These are phyloP conservation scores for Trichoderma koningii DNA, from an alignment of 2,329 filamentous ascomycete genomes.

Conservation along the genomic window DNA sequence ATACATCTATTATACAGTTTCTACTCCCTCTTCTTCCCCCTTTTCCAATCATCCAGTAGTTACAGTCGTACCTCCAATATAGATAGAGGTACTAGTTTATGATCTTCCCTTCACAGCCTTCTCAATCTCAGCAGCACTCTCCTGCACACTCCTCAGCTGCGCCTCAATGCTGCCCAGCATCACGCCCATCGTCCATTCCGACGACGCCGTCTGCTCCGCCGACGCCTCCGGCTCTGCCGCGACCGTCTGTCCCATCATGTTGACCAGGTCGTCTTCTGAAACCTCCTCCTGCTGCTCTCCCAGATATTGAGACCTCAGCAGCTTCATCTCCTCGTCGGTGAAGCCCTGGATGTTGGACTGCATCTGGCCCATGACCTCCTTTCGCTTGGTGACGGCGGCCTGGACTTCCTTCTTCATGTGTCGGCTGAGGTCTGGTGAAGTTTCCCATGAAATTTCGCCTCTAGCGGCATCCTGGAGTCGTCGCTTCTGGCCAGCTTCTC, in stretches of 20 bases:
- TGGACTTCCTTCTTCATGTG: constrained; percentile 43
- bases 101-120: constrained; percentile 27
- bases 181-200: neutral
- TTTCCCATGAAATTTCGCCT: constrained; percentile 66
- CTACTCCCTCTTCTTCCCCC: constrained; percentile 30
- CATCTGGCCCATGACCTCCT: constrained; percentile 43
- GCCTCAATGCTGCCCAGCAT: constrained; percentile 30
- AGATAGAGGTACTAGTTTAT: constrained; percentile 1
- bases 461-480: constrained; percentile 63
- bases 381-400: constrained; percentile 38
- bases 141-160: constrained; percentile 28
- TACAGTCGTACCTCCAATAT: neutral
- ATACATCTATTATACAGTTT: constrained; percentile 24
- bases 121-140: constrained; percentile 33
- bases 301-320: constrained; percentile 37
- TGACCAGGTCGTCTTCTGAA: constrained; percentile 43
- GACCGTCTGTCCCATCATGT: constrained; percentile 35
- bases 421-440: constrained; percentile 45
- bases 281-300: constrained; percentile 36
- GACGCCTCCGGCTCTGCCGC: constrained; percentile 13
- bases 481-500: constrained; percentile 70
- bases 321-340: constrained; percentile 43
- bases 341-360: constrained; percentile 42
- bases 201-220: constrained; percentile 3
- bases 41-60: constrained; percentile 16